Conservation (phyloP, 148 eudicot species). For the Agrostemma githago region DNA sequence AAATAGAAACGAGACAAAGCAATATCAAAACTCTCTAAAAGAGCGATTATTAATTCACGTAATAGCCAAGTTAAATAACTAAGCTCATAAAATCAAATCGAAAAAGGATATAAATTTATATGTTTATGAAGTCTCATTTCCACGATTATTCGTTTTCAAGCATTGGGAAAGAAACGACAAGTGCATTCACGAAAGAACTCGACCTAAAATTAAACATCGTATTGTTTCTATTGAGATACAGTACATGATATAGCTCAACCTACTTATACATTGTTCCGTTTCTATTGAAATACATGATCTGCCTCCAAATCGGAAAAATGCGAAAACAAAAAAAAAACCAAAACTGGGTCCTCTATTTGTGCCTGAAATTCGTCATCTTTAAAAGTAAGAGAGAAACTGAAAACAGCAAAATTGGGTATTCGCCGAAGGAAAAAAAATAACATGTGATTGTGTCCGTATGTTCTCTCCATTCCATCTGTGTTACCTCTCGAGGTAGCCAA, state of each 20-base stretch:
- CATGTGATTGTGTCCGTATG: constrained; percentile 8
- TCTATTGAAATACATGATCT: neutral
- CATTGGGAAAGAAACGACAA: too few relatives aligned
- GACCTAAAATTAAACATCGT: too few relatives aligned
- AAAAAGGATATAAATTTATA: too few relatives aligned
- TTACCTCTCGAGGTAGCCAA: constrained; percentile 13
- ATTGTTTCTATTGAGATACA: too few relatives aligned
- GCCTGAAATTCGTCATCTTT: constrained; percentile 5
- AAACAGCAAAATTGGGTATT: constrained; percentile 30
- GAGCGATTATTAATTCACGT: too few relatives aligned
- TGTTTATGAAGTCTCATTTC: too few relatives aligned
- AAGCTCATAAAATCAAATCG: too few relatives aligned
- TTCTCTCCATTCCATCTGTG: constrained; percentile 11
- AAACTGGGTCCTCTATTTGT: neutral
- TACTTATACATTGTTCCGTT: neutral
- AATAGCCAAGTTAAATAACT: too few relatives aligned
- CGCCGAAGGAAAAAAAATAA: constrained; percentile 6
- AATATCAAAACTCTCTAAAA: too few relatives aligned
- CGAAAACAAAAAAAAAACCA: neutral
- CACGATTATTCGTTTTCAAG: too few relatives aligned
- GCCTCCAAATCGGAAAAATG: neutral
- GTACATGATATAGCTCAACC: neutral
- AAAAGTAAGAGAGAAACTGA: neutral
- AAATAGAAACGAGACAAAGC: too few relatives aligned
- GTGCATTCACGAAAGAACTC: too few relatives aligned